These are phyloP conservation scores for Rhizophagus prolifer DNA, from an alignment of 192 early-diverging fungal genomes.

Conservation along the genomic window DNA sequence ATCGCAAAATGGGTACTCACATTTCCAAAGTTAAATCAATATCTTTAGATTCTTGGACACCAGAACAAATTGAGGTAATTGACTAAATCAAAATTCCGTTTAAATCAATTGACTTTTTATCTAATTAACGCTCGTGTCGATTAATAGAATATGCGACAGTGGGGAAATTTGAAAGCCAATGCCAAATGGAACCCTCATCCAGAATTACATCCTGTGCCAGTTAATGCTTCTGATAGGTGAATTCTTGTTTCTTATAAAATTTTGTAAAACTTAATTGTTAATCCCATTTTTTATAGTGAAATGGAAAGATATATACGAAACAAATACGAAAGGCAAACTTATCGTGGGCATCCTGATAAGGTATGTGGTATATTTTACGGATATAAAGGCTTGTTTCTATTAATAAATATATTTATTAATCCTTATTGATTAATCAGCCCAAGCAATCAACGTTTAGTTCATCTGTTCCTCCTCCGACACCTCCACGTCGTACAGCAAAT, in stretches of 20 bases:
- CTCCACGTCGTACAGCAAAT: conserved; percentile 33
- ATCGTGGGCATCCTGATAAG: conserved; percentile 46
- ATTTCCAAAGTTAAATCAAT: conserved; percentile 91
- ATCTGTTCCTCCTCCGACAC: conserved; percentile 30
- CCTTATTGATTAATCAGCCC: neutral
- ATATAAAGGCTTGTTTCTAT: neutral
- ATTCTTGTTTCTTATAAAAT: neutral
- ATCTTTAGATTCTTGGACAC: conserved; percentile 86
- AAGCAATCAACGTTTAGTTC: conserved; percentile 1
- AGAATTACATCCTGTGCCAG: conserved; percentile 63
- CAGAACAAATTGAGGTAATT: conserved; percentile 76
- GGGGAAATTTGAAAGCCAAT: conserved; percentile 72
- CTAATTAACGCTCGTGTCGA: neutral
- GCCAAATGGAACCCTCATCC: conserved; percentile 68
- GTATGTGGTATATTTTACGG: neutral
- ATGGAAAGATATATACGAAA: conserved; percentile 87
- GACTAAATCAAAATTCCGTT: neutral
- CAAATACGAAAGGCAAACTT: conserved; percentile 84
- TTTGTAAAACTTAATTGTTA: neutral
- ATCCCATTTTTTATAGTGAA: conserved; percentile 49
- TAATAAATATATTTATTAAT: neutral
- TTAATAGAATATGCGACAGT: conserved; percentile 50
- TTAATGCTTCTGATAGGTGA: conserved; percentile 58
- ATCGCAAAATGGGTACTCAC: conserved; percentile 84
- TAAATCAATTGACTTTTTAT: neutral